Evolutionary conservation across 2,329 filamentous ascomycete genomes (phyloP).

Genomic region (Penicillium sp.): DNA sequence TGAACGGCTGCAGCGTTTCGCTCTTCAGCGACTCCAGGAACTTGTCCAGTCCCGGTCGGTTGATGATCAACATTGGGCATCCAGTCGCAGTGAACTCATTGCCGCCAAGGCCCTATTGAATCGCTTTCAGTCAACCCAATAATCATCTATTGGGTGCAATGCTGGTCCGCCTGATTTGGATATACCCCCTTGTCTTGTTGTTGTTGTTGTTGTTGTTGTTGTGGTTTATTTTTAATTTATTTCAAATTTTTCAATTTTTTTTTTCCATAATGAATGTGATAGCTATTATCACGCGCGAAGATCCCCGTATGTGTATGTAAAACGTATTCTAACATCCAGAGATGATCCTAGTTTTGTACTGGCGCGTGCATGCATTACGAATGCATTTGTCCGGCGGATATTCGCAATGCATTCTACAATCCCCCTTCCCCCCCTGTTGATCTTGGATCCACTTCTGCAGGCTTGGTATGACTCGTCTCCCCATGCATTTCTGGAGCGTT

Average conservation of each 20-base stretch:
- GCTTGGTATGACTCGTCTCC: constrained; percentile 3
- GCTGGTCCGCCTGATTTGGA: neutral
- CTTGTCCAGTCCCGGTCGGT: constrained; percentile 38
- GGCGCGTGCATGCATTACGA: no score
- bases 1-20: constrained; percentile 36
- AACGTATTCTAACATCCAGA: neutral
- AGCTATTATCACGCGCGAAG: neutral
- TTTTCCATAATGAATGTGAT: neutral
- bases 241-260: neutral
- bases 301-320: neutral
- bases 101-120: constrained; percentile 44
- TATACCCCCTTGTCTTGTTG: constrained; percentile 2
- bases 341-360: neutral
- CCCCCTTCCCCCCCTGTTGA: neutral
- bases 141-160: neutral
- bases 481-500: constrained; percentile 9
- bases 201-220: neutral
- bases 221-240: neutral
- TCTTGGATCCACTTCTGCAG: constrained; percentile 3
- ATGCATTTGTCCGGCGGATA: no score
- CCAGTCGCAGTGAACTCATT: constrained; percentile 40
- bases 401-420: neutral
- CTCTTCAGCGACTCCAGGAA: constrained; percentile 35
- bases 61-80: constrained; percentile 30
- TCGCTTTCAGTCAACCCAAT: constrained; percentile 18